Conservation (phyloP, 2,329 filamentous ascomycete species). For the Colletotrichum salicis region DNA sequence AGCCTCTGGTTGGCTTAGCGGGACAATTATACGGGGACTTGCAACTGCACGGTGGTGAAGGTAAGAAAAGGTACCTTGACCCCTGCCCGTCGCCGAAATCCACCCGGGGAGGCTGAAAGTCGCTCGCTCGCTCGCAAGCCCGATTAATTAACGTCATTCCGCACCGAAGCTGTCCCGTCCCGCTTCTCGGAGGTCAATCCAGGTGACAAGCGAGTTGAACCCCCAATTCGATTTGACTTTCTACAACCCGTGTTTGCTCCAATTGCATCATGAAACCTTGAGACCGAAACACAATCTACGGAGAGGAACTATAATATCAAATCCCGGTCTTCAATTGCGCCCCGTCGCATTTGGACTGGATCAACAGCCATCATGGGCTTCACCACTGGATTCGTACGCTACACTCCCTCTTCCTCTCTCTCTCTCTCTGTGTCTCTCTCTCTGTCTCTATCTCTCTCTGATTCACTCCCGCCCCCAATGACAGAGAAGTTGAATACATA, state of each 20-base stretch:
- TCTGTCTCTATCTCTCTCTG: not conserved
- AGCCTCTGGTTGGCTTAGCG: slow-evolving; percentile 20
- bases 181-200: slow-evolving; percentile 21
- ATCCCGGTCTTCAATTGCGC: slow-evolving; percentile 13
- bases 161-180: slow-evolving; percentile 22
- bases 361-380: slow-evolving; percentile 70
- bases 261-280: slow-evolving; percentile 33
- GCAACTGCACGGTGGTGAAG: too few species aligned
- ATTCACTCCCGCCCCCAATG: too few species aligned
- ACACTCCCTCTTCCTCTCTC: not conserved
- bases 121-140: slow-evolving; percentile 15
- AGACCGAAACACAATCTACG: not conserved
- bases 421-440: not conserved
- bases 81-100: slow-evolving; percentile 29
- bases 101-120: slow-evolving; percentile 35
- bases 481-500: not conserved
- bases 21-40: slow-evolving; percentile 1
- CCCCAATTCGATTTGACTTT: slow-evolving; percentile 16
- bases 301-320: slow-evolving; percentile 6
- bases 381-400: slow-evolving; percentile 77
- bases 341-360: slow-evolving; percentile 8
- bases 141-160: slow-evolving; percentile 34
- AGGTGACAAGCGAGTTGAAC: not conserved
- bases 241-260: slow-evolving; percentile 7
- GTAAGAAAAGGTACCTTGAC: not conserved